Conservation (phyloP, 2,329 filamentous ascomycete species). For the Colletotrichum tofieldiae region DNA sequence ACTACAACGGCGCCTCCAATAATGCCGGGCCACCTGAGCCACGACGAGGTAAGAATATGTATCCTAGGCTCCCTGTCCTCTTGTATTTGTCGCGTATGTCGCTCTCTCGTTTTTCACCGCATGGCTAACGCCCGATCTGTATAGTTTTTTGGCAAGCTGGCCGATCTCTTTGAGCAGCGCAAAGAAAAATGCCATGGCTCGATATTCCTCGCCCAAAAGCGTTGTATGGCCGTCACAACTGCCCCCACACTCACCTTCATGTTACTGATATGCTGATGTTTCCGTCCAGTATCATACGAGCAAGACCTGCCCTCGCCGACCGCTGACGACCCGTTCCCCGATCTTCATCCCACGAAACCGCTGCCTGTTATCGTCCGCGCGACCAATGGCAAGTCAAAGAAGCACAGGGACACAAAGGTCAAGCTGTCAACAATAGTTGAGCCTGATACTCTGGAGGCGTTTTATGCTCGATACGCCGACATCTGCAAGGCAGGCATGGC, state of each 20-base stretch:
- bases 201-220: slow-evolving; percentile 83
- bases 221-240: slow-evolving; percentile 66
- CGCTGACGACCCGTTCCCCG: slow-evolving; percentile 68
- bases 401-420: slow-evolving; percentile 70
- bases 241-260: neutral
- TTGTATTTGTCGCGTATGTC: neutral
- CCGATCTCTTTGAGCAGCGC: slow-evolving; percentile 76
- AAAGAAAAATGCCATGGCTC: slow-evolving; percentile 81
- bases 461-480: slow-evolving; percentile 90
- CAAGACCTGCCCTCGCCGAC: slow-evolving; percentile 60
- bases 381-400: slow-evolving; percentile 81
- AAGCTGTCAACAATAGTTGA: slow-evolving; percentile 90
- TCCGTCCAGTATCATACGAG: slow-evolving; percentile 58
- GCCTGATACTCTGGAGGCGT: slow-evolving; percentile 81
- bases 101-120: slow-evolving; percentile 10
- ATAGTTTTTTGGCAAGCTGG: slow-evolving; percentile 82
- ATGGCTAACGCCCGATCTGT: neutral
- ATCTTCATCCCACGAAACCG: slow-evolving; percentile 71
- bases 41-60: slow-evolving; percentile 68
- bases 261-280: slow-evolving; percentile 9
- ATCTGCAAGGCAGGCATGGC: slow-evolving; percentile 92
- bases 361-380: slow-evolving; percentile 86
- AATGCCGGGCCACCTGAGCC: slow-evolving; percentile 66
- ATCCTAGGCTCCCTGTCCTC: neutral
- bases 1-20: slow-evolving; percentile 38